Conservation (phyloP, 768 basidiomycete species). For the Astraeus odoratus region DNA sequence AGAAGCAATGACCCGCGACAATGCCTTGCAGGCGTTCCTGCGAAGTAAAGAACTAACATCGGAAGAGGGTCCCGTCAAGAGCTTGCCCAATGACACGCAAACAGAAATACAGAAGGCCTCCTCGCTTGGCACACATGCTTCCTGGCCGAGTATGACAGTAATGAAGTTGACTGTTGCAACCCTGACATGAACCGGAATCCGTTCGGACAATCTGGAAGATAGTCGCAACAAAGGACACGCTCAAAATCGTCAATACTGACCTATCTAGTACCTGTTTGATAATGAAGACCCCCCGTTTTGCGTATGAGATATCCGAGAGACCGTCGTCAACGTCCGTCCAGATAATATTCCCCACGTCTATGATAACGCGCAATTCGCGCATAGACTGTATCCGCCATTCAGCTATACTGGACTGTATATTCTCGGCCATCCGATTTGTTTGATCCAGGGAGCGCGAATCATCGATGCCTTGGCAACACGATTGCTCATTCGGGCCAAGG, state of each 20-base stretch:
- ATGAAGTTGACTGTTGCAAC: constrained; percentile 19
- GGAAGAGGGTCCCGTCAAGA: constrained; percentile 39
- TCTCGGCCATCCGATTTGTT: neutral
- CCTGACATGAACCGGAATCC: constrained; percentile 6
- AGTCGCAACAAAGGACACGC: constrained; percentile 7
- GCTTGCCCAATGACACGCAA: constrained; percentile 28
- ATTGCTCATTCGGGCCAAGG: constrained; percentile 11
- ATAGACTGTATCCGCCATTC: constrained; percentile 20
- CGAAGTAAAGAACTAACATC: constrained; percentile 44
- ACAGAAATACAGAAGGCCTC: constrained; percentile 23
- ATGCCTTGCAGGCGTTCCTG: constrained; percentile 33
- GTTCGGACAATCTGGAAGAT: constrained; percentile 9
- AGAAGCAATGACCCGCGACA: constrained; percentile 38
- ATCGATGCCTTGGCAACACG: constrained; percentile 11
- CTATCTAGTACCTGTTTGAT: constrained; percentile 36
- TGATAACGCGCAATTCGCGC: constrained; percentile 32
- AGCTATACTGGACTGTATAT: neutral
- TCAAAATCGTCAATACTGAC: constrained; percentile 19
- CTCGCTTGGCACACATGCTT: constrained; percentile 5
- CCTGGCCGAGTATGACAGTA: constrained; percentile 9
- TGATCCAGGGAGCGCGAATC: neutral
- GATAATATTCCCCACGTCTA: constrained; percentile 37
- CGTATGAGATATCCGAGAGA: constrained; percentile 35
- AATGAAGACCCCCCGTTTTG: constrained; percentile 38
- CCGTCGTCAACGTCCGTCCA: constrained; percentile 54